Evolutionary conservation across 345 rosid genomes (phyloP).

Genomic region (Eucalyptus victrix): DNA sequence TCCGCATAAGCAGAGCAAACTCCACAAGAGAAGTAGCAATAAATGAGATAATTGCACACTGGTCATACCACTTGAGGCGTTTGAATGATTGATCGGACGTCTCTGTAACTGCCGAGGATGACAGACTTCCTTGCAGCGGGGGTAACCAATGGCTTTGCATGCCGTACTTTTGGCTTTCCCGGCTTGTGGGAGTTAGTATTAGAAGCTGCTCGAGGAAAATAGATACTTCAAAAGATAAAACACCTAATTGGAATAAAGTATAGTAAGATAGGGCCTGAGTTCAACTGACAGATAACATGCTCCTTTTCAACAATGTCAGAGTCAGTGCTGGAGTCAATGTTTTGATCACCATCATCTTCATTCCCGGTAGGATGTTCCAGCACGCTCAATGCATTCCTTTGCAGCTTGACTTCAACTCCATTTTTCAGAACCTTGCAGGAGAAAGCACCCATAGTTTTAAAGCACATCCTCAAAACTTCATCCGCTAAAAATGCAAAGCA

Average conservation of each 20-base stretch:
- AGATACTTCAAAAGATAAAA: neutral
- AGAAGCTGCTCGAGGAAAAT: neutral
- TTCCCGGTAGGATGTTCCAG: conserved; percentile 69
- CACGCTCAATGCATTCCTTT: conserved; percentile 71
- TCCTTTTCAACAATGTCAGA: conserved; percentile 51
- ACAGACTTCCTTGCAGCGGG: neutral
- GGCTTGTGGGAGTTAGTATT: neutral
- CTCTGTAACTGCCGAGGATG: neutral
- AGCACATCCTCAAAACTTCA: neutral
- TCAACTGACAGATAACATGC: conserved; percentile 19
- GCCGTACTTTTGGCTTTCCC: neutral
- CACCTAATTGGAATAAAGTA: neutral
- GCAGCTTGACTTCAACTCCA: conserved; percentile 69
- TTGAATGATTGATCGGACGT: neutral
- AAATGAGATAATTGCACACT: neutral
- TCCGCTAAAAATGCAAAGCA: neutral
- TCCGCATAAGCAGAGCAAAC: neutral
- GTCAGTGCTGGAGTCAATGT: conserved; percentile 34
- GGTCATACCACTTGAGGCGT: neutral
- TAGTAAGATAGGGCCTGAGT: neutral
- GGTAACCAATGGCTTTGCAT: neutral
- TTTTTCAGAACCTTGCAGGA: conserved; percentile 48
- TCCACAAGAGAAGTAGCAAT: neutral
- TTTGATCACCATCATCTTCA: conserved; percentile 45
- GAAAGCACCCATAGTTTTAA: neutral